Evolutionary conservation across 1,284 basidiomycete species (phyloP).

Genomic region (Trichosporon ovoides): DNA sequence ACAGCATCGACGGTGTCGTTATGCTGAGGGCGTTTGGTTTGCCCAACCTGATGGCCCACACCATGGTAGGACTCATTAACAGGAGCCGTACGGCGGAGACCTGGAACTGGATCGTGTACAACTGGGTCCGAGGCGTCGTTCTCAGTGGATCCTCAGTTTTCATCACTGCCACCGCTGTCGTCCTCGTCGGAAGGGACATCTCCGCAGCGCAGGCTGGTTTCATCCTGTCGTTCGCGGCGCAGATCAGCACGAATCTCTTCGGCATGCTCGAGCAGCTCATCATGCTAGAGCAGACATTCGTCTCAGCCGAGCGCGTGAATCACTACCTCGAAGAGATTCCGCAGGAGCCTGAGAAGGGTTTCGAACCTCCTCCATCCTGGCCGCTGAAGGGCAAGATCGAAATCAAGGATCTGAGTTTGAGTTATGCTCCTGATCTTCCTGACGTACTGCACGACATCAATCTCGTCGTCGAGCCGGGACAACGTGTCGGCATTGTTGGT

Average conservation of each 20-base stretch:
- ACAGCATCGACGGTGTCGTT: conserved; percentile 49
- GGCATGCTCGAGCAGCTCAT: conserved; percentile 30
- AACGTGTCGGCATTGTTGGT: conserved; percentile 74
- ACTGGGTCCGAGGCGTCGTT: conserved; percentile 36
- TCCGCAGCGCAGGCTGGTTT: conserved; percentile 49
- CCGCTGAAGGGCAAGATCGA: conserved; percentile 59
- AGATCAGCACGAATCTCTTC: conserved; percentile 39
- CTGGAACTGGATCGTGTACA: conserved; percentile 36
- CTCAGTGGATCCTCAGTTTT: conserved; percentile 34
- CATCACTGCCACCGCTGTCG: conserved; percentile 44
- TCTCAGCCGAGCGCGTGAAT: conserved; percentile 50
- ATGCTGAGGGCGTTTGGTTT: conserved; percentile 49
- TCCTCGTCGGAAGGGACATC: conserved; percentile 47
- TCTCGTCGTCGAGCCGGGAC: conserved; percentile 61
- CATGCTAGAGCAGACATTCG: conserved; percentile 39
- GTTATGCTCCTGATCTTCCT: conserved; percentile 67
- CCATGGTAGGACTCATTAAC: conserved; percentile 38
- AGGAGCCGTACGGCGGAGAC: conserved; percentile 33
- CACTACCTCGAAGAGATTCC: conserved; percentile 41
- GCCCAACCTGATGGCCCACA: conserved; percentile 36
- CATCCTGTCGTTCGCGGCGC: conserved; percentile 48
- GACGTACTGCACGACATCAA: conserved; percentile 64
- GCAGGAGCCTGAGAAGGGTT: conserved; percentile 28
- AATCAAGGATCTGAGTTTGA: conserved; percentile 61
- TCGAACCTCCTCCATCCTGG: conserved; percentile 56